Evolutionary conservation across 306 rosid species (phyloP), one percentile per base, ranked within the genome.

Genomic region (Dryas drummondii): DNA sequence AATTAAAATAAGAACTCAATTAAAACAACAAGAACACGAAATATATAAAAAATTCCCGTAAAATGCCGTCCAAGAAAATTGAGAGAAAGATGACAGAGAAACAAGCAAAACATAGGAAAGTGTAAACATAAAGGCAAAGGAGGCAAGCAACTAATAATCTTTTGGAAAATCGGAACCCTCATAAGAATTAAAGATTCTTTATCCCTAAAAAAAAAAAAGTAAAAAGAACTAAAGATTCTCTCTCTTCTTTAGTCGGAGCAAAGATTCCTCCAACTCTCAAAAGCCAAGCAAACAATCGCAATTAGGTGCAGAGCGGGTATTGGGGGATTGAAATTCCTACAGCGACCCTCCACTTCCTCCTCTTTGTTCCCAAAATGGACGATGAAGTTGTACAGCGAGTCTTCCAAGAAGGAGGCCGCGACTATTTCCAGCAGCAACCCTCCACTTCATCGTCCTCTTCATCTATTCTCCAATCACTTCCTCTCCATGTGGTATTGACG

Each of bases 391-490:
- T 92, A 65, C 91, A 96, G 87, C 89, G 98, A 51, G 99, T 96
- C n/a, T 93, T 96, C 82, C 97, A 92, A 68, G 97, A 90, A 86
- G 97, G 97, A 82, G 99, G 99, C 67, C 97, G 99, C 75, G 98
- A 96, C 70, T 96, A 77, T 74, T 92, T 79, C 66, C 99, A 96
- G 15, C 97, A 96, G 46, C 98, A 88, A 53, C 92, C 97, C 76
- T 88, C 97, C 57, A 87, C 99, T 78, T 90, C 98, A 41, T 87
- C 92, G 40, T 88, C 89, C 7, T 91, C 97, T 10, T 91, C 90
- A 32, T 87, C 99, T 14, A 96, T 96, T 68, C 99, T 96, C 70
- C 98, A 96, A 79, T 96, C 99, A 52, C 99, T 96, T 77, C 96
- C 98, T 80, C 99, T 96, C 61, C 98, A 96, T 67, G 97, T 96